A percentile compares a stretch with the other conserved stretches of the same genome.
These are phyloP conservation scores for Flaveria brownii DNA, from an alignment of 129 eudicot species.

Conservation along the genomic window DNA sequence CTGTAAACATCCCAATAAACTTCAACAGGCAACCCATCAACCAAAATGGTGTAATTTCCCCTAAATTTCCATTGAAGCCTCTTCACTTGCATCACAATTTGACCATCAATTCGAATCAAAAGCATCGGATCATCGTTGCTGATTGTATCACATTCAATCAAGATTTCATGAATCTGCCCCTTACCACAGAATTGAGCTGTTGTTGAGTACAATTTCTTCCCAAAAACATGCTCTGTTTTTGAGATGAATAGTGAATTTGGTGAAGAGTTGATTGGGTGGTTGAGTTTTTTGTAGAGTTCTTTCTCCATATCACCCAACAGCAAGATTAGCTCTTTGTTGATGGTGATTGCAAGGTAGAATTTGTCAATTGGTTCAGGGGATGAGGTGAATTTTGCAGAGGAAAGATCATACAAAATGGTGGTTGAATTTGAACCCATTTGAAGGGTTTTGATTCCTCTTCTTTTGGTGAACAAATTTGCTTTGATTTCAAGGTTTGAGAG, in stretches of 20 bases:
- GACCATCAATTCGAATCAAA: constrained; percentile 51
- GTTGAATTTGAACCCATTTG: constrained; percentile 38
- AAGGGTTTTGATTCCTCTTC: constrained; percentile 47
- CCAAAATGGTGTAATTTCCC: constrained; percentile 61
- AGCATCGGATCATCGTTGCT: constrained; percentile 45
- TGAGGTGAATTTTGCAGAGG: constrained; percentile 54
- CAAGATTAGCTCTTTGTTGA: constrained; percentile 46
- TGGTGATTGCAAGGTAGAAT: constrained; percentile 51
- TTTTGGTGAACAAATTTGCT: constrained; percentile 57
- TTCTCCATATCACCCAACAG: constrained; percentile 55
- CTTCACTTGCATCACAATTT: constrained; percentile 56
- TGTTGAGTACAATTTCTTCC: constrained; percentile 53
- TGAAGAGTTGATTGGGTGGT: constrained; percentile 5
- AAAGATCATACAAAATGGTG: constrained; percentile 59
- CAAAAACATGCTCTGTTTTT: constrained; percentile 65
- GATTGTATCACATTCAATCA: constrained; percentile 53
- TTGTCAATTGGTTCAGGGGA: constrained; percentile 66
- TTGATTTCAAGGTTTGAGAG: constrained; percentile 59
- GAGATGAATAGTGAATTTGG: constrained; percentile 43
- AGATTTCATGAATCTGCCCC: constrained; percentile 54
- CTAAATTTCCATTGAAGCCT: constrained; percentile 70
- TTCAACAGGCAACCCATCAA: constrained; percentile 74
- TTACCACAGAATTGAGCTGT: constrained; percentile 61
- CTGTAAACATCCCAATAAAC: constrained; percentile 80
- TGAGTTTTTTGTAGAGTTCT: constrained; percentile 52